phyloP scores from a whole-genome alignment of 176 grass and related monocot genomes.

The Tillandsia leiboldiana region DNA sequence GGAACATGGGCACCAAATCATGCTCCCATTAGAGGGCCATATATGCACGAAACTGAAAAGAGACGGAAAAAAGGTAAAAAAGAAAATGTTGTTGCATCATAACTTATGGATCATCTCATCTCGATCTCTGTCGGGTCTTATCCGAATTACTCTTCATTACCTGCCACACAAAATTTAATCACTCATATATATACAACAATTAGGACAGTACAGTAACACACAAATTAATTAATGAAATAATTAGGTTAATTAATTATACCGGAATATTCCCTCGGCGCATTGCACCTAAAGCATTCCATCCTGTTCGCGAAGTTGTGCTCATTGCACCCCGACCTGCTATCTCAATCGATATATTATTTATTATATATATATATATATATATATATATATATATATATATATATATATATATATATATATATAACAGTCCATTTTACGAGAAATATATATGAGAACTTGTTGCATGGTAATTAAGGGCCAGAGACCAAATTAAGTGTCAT shows the following conservation, averaged over 20 bases:
- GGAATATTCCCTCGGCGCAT: slow-evolving; percentile 59
- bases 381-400: too few relatives aligned
- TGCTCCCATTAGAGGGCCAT: neutral
- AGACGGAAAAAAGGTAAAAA: neutral
- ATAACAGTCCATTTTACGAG: too few relatives aligned
- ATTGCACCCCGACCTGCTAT: slow-evolving; percentile 79
- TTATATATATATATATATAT: neutral
- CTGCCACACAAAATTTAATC: slow-evolving; percentile 17
- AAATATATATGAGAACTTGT: too few relatives aligned
- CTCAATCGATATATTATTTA: neutral
- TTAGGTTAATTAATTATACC: slow-evolving; percentile 52
- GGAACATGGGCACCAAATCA: too few relatives aligned
- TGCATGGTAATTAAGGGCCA: too few relatives aligned
- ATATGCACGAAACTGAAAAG: neutral
- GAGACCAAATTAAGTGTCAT: too few relatives aligned
- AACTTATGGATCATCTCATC: slow-evolving; percentile 4
- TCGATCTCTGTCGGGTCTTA: slow-evolving; percentile 9
- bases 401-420: too few relatives aligned
- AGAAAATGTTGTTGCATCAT: neutral
- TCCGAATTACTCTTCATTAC: slow-evolving; percentile 56
- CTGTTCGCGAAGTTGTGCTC: slow-evolving; percentile 98
- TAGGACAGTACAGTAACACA: neutral
- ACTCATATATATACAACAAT: slow-evolving; percentile 4
- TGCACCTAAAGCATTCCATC: slow-evolving; percentile 94
- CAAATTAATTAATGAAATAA: slow-evolving; percentile 26